phyloP scores from a whole-genome alignment of 164 flowering plant genomes.

The Aristolochia contorta region DNA sequence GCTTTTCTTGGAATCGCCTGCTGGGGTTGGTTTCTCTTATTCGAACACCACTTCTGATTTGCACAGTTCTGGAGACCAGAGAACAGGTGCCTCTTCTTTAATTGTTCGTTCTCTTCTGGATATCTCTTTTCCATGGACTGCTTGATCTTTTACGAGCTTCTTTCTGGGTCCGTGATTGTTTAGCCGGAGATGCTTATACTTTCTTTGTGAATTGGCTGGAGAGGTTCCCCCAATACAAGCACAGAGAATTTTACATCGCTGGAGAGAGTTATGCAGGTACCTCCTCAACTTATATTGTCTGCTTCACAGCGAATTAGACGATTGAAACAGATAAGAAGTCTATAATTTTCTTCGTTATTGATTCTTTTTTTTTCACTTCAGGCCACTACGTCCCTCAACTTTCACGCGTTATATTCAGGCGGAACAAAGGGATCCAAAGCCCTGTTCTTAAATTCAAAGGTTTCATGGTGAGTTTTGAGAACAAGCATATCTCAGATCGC shows the following conservation, averaged over 20 bases:
- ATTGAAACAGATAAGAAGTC: background rate
- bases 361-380: constrained; percentile 24
- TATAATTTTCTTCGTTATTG: background rate
- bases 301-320: no score
- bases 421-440: constrained; percentile 59
- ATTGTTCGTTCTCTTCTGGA: background rate
- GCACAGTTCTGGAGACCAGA: constrained; percentile 66
- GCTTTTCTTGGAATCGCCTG: constrained; percentile 94
- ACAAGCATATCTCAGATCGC: background rate
- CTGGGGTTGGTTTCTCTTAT: constrained; percentile 96
- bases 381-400: constrained; percentile 98
- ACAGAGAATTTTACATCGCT: constrained; percentile 83
- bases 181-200: constrained; percentile 87
- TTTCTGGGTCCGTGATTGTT: constrained; percentile 14
- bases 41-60: constrained; percentile 73
- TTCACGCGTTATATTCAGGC: constrained; percentile 53
- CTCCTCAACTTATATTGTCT: no score
- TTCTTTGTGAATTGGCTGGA: constrained; percentile 88
- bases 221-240: constrained; percentile 91
- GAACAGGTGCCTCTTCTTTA: constrained; percentile 43
- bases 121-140: background rate
- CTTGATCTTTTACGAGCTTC: background rate
- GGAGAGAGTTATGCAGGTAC: constrained; percentile 99
- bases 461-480: constrained; percentile 47
- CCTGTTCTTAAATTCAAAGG: constrained; percentile 81